A percentile compares a stretch with the other conserved stretches of the same genome.
Evolutionary conservation across 2,329 filamentous ascomycete genomes (phyloP).

Genomic region (Apiospora arundinis): DNA sequence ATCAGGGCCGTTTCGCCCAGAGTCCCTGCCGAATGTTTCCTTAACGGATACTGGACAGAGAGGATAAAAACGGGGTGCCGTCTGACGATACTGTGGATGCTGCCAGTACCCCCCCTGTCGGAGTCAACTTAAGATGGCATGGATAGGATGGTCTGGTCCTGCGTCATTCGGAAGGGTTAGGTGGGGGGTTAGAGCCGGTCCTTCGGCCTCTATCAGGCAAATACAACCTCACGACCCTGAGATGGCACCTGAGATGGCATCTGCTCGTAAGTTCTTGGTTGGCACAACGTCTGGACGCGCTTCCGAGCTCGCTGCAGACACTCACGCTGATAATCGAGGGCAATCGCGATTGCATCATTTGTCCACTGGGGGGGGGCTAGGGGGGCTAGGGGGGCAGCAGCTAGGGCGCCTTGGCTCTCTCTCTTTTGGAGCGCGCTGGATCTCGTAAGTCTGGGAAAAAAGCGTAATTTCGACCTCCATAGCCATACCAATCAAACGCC

Average conservation of each 20-base stretch:
- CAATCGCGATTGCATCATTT: constrained; percentile 11
- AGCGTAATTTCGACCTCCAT: constrained; percentile 16
- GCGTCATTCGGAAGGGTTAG: constrained; percentile 15
- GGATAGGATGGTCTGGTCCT: constrained; percentile 10
- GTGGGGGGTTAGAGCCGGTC: background rate
- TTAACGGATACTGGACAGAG: background rate
- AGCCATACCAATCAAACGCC: constrained; percentile 16
- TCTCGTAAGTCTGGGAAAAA: background rate
- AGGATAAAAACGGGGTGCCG: constrained; percentile 2
- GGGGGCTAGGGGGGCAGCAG: background rate
- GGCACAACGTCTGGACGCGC: background rate
- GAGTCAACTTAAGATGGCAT: constrained; percentile 14
- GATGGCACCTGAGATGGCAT: background rate
- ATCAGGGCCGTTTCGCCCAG: background rate
- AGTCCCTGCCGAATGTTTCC: background rate
- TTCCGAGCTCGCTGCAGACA: constrained; percentile 9
- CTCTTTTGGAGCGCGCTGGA: background rate
- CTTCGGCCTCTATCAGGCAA: constrained; percentile 11
- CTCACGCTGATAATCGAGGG: background rate
- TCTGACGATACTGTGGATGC: constrained; percentile 13
- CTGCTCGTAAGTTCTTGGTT: background rate
- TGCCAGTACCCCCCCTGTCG: background rate
- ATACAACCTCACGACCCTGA: background rate
- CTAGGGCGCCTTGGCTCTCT: background rate
- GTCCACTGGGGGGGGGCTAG: background rate